Base-by-base conservation (phyloP, 441 rosid genomes). In the Kokia cookei region DNA sequence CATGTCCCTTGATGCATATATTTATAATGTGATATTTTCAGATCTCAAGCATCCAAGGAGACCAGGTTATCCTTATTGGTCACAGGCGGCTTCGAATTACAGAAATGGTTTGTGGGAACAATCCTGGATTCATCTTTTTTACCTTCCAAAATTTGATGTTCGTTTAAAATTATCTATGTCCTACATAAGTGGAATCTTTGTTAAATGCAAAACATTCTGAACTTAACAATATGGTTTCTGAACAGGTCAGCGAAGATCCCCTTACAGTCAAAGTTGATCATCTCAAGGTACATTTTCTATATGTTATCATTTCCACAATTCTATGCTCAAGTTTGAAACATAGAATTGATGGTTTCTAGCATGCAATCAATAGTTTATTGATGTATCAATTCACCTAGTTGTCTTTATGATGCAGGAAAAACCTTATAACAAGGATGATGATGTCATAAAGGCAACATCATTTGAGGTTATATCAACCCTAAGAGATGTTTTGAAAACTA, bases 261-360 rank as follows among this genome's bases (percentile, higher is more conserved):
- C 95, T 96, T 69, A 94, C 93, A 3, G 98, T 96, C 84, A 96
- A 88, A 87, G 96, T 94, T 24, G 99, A 96, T 84, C 98, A 96
- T 84, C 87, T 96, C 57, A 96, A 94, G 96, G 99, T 86, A 82
- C 74, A 74, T 3, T 48, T 14, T 71, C 65, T 58, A 9, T 65
- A 65, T 75, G 53, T 69, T 76, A 50, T 58, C 2, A 59, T 27
- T 55, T 77, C 63, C 48, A 60, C 9, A 40, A 40, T 40, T 64
- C 9, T 64, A 40, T 17, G 29, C 12, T 19, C 68, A 42, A 19
- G 43, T 40, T 64, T 64, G n/a, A 10, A 64, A 40, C 29, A 2
- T 42, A 9, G 27, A 60, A 15, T 14, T 14, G 15, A 32, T 17
- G 15, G 26, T 71, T 47, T 54, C 10, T 45, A 60, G 11, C 24